phyloP scores from a whole-genome alignment of 129 eudicot genomes.

The Centella asiatica region DNA sequence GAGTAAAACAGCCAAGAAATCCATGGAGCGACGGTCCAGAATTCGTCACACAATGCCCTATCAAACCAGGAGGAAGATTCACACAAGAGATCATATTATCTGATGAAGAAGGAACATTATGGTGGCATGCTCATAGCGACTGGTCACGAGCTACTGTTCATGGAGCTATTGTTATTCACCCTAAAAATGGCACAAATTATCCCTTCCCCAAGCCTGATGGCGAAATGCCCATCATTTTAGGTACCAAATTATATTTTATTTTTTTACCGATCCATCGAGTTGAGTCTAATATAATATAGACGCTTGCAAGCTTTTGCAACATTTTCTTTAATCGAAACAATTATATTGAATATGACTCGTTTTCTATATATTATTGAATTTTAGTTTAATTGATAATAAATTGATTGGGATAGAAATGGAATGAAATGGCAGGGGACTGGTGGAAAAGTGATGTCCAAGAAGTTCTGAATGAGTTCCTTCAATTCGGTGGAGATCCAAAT shows the following conservation, averaged over 20 bases:
- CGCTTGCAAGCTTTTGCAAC: no score
- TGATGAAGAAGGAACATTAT: conserved; percentile 59
- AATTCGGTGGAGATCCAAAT: conserved; percentile 34
- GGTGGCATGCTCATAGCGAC: conserved; percentile 77
- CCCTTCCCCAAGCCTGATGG: conserved; percentile 41
- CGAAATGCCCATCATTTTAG: conserved; percentile 44
- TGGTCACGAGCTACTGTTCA: conserved; percentile 56
- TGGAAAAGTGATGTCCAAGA: conserved; percentile 34
- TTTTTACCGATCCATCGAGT: no score
- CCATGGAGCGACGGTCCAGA: conserved; percentile 75
- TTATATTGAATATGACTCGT: no score
- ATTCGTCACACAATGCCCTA: conserved; percentile 58
- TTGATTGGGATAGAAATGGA: no score
- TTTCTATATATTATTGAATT: no score
- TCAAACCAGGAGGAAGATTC: conserved; percentile 45
- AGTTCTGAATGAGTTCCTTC: conserved; percentile 19
- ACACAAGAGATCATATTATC: conserved; percentile 36
- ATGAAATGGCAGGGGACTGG: conserved; percentile 31
- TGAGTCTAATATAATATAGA: no score
- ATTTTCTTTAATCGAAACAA: no score
- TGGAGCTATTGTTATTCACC: conserved; percentile 37
- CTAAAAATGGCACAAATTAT: conserved; percentile 31
- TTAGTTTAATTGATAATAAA: no score
- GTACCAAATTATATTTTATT: conserved; percentile 11
- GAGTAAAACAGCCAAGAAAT: conserved; percentile 53